Evolutionary conservation across 306 rosid species (phyloP).

Genomic region (Cercis canadensis): DNA sequence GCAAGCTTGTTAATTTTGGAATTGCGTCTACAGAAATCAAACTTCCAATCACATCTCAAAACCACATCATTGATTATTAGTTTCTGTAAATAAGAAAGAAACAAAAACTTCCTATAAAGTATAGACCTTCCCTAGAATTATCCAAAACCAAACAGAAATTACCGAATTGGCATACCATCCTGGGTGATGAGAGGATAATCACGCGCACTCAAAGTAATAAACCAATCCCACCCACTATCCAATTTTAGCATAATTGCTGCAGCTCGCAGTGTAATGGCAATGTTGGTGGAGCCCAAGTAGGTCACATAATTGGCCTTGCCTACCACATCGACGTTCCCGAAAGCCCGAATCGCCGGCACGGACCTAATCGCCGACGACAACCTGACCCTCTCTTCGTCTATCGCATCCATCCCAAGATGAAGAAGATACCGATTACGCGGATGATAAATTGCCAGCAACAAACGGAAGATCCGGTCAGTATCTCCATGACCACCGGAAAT

Average conservation of each 20-base stretch:
- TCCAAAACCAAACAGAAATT: slow-evolving; percentile 11
- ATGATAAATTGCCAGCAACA: slow-evolving; percentile 85
- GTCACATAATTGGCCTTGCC: slow-evolving; percentile 86
- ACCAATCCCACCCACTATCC: slow-evolving; percentile 92
- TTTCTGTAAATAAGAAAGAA: neutral
- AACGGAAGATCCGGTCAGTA: slow-evolving; percentile 78
- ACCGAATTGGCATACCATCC: slow-evolving; percentile 77
- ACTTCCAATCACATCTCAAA: slow-evolving; percentile 6
- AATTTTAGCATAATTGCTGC: slow-evolving; percentile 82
- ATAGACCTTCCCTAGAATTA: no score
- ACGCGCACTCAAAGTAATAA: slow-evolving; percentile 76
- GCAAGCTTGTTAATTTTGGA: slow-evolving; percentile 9
- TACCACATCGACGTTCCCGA: slow-evolving; percentile 84
- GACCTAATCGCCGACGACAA: slow-evolving; percentile 49
- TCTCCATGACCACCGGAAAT: slow-evolving; percentile 75
- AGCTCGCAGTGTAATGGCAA: slow-evolving; percentile 75
- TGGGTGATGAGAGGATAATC: slow-evolving; percentile 94
- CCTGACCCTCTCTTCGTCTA: slow-evolving; percentile 64
- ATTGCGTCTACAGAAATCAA: slow-evolving; percentile 1
- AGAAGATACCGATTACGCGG: slow-evolving; percentile 85
- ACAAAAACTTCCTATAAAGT: neutral
- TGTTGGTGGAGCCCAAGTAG: slow-evolving; percentile 76
- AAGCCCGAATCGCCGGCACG: slow-evolving; percentile 79
- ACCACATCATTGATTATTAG: no score
- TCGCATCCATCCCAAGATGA: slow-evolving; percentile 76